A percentile compares a stretch with the other conserved stretches of the same genome.
Evolutionary conservation across 2,329 filamentous ascomycete genomes (phyloP).

Genomic region (Fusarium hainanense): DNA sequence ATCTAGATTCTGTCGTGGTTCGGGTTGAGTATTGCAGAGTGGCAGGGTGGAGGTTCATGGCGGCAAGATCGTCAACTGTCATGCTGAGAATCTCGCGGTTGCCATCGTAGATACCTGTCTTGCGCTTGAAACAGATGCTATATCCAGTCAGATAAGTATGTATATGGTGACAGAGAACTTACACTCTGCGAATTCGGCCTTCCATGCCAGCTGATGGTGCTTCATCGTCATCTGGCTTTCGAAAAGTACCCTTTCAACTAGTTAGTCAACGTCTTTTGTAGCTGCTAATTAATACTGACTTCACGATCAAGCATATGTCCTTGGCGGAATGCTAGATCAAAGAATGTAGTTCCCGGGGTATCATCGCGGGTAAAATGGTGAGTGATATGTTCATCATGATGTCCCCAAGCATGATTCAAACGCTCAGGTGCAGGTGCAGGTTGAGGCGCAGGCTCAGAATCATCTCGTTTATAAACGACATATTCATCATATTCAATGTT

Average conservation of each 20-base stretch:
- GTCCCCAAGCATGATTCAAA: constrained; percentile 6
- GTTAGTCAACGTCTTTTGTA: neutral
- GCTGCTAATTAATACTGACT: constrained; percentile 28
- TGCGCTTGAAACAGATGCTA: constrained; percentile 53
- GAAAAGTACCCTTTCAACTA: constrained; percentile 42
- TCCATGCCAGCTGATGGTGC: constrained; percentile 45
- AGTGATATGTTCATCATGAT: constrained; percentile 45
- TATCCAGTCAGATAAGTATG: constrained; percentile 4
- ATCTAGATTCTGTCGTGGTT: constrained; percentile 54
- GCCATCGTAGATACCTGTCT: constrained; percentile 45
- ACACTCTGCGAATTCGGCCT: constrained; percentile 53
- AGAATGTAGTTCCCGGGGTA: constrained; percentile 46
- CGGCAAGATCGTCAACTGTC: constrained; percentile 50
- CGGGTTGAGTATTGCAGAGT: constrained; percentile 55
- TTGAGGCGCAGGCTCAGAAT: constrained; percentile 14
- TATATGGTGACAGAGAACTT: no score
- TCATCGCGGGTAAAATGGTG: constrained; percentile 52
- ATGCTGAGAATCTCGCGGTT: constrained; percentile 52
- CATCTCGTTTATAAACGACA: constrained; percentile 49
- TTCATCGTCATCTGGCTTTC: constrained; percentile 37
- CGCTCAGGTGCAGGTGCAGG: constrained; percentile 8
- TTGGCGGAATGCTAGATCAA: constrained; percentile 50
- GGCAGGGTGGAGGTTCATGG: constrained; percentile 53
- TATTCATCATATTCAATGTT: constrained; percentile 55
- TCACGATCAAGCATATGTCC: constrained; percentile 47